Evolutionary conservation across 257 asterid species (phyloP).

Genomic region (Ballota nigra): DNA sequence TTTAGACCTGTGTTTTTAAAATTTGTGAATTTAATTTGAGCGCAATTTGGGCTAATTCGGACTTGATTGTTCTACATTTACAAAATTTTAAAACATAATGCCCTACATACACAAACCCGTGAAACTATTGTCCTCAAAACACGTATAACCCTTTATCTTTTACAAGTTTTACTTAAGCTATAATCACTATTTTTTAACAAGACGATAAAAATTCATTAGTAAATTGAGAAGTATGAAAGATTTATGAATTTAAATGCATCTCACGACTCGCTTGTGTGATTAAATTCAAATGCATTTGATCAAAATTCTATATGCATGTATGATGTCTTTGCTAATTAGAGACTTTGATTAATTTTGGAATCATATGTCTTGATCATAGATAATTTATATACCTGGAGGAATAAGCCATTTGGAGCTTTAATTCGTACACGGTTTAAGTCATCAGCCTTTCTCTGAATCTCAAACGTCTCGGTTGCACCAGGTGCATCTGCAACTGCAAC

Average conservation of each 20-base stretch:
- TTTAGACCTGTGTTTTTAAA: too few species aligned
- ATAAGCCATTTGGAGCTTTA: slow-evolving; percentile 55
- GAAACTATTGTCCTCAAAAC: too few species aligned
- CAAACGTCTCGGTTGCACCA: slow-evolving; percentile 38
- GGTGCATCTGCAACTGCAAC: slow-evolving; percentile 39
- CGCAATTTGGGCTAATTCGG: too few species aligned
- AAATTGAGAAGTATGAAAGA: background rate
- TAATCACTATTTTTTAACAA: background rate
- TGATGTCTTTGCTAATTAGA: background rate
- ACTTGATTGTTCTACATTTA: too few species aligned
- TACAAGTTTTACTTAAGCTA: background rate
- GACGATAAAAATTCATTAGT: background rate
- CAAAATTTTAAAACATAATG: too few species aligned
- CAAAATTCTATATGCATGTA: background rate
- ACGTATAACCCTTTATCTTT: too few species aligned
- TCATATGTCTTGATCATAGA: background rate
- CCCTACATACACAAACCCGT: too few species aligned
- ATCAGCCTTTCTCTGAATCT: slow-evolving; percentile 40
- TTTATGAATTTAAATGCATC: background rate
- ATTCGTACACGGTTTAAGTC: slow-evolving; percentile 52
- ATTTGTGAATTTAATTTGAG: too few species aligned
- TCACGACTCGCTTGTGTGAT: background rate
- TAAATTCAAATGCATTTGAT: background rate
- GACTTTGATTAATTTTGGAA: background rate
- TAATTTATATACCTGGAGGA: slow-evolving; percentile 49